Evolutionary conservation across 768 basidiomycete species (phyloP), one percentile per base, ranked within the genome.

Genomic region (Kondoa malvinella): DNA sequence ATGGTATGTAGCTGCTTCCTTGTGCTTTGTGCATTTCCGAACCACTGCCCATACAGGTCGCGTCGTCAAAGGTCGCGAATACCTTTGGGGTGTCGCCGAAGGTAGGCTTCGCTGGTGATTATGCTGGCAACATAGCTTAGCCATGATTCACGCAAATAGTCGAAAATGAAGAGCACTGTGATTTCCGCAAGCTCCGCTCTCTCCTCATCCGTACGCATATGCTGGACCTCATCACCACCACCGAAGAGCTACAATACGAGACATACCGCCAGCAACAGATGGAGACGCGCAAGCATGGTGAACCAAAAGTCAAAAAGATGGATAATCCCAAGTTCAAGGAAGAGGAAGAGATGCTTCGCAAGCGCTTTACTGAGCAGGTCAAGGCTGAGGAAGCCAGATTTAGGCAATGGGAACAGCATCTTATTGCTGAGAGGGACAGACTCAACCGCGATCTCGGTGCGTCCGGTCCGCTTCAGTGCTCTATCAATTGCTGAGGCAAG

Each of bases 251-350:
- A 27, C 94, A 97, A 78, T 99, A 97, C 77, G 95, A 99, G 81
- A 88, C 89, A 77, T 99, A 99, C 82, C 84, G 95, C 69, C 89
- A 94, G 74, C 84, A 89, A 72, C 95, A 97, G 80, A 97, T 99
- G 95, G 95, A 99, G 82, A 96, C 95, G 4, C 87, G 95, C 79
- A 97, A 97, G 79, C 94, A 92, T 72, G 95, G 74, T 29, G 95
- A 97, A 78, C 86, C 92, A 73, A 96, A 96, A 81, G 89, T 92
- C 75, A 92, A 90, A 84, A 96, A 96, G 81, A 82, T 89, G 72
- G 92, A 99, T 80, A 99, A 97, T 79, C 94, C 95, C 74, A 97
- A 97, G 79, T 99, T 94, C 86, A 92, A 92, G 81, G 95, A 97
- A 78, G 95, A 99, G 80, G 94, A 99, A 78, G 95, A 99, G 78